These are phyloP conservation scores for Candida tammaniensis DNA, from an alignment of 805 yeast genomes.

Conservation along the genomic window DNA sequence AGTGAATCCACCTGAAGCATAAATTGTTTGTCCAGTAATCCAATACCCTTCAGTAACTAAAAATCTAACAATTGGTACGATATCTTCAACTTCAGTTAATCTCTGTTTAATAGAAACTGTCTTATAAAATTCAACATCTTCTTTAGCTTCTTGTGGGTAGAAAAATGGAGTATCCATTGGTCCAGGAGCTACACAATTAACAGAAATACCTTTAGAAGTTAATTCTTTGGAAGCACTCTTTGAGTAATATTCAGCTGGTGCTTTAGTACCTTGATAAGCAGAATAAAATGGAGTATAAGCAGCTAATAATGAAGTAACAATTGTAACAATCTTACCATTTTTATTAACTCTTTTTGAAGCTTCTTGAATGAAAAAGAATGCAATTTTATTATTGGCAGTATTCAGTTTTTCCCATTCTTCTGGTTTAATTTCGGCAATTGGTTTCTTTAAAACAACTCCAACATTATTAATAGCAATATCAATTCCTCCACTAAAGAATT, in stretches of 20 bases:
- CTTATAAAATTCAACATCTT: constrained; percentile 54
- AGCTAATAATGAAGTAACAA: constrained; percentile 64
- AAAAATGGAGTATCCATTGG: constrained; percentile 69
- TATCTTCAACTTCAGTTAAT: constrained; percentile 57
- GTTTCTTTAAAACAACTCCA: constrained; percentile 65
- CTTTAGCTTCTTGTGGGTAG: constrained; percentile 56
- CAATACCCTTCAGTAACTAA: constrained; percentile 64
- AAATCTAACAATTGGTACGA: constrained; percentile 61
- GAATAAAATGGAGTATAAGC: constrained; percentile 58
- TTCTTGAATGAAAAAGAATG: constrained; percentile 59
- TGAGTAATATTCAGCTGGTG: constrained; percentile 52
- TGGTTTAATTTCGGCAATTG: constrained; percentile 49
- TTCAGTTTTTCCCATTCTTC: constrained; percentile 56
- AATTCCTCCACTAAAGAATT: constrained; percentile 43
- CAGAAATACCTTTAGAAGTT: constrained; percentile 43
- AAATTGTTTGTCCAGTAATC: constrained; percentile 70
- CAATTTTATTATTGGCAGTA: constrained; percentile 52
- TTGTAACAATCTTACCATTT: constrained; percentile 51
- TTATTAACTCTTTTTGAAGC: constrained; percentile 51
- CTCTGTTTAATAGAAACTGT: constrained; percentile 46
- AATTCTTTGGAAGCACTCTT: constrained; percentile 58
- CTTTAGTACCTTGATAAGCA: constrained; percentile 56
- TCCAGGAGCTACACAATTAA: constrained; percentile 61
- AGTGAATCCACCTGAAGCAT: constrained; percentile 63
- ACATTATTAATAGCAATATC: constrained; percentile 69